These are phyloP conservation scores for Nepenthes mirabilis DNA, from an alignment of 148 eudicot species.

Conservation along the genomic window DNA sequence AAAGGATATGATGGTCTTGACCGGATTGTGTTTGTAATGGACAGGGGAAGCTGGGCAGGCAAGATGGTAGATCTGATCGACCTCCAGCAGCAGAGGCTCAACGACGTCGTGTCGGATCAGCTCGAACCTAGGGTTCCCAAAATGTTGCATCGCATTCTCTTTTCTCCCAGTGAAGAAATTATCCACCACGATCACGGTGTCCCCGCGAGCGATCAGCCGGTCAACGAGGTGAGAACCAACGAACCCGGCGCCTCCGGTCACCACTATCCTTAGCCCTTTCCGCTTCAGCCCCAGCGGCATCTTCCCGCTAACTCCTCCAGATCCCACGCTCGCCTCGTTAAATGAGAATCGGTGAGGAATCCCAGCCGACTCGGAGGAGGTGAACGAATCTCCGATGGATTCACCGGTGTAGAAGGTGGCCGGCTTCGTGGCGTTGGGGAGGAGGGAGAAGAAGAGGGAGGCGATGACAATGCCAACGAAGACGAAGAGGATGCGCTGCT, in stretches of 20 bases:
- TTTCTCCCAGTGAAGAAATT: constrained; percentile 89
- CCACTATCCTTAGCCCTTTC: constrained; percentile 70
- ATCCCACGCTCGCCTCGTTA: no score
- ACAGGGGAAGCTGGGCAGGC: constrained; percentile 99
- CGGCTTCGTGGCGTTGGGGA: neutral
- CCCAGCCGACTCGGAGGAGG: constrained; percentile 23
- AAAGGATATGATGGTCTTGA: constrained; percentile 97
- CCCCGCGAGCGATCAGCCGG: constrained; percentile 62
- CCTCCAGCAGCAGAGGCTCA: constrained; percentile 76
- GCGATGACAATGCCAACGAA: constrained; percentile 59
- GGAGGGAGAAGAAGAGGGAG: constrained; percentile 38
- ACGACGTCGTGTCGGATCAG: constrained; percentile 93
- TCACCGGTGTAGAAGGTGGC: constrained; percentile 1
- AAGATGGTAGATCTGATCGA: constrained; percentile 91
- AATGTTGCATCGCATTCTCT: constrained; percentile 81
- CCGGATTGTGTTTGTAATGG: constrained; percentile 90
- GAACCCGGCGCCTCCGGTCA: constrained; percentile 90
- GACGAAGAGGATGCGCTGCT: constrained; percentile 66
- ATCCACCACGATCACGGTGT: constrained; percentile 86
- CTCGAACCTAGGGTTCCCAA: constrained; percentile 84
- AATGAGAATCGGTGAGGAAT: neutral
- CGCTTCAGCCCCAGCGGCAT: constrained; percentile 63
- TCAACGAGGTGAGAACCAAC: constrained; percentile 88
- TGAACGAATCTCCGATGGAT: constrained; percentile 10
- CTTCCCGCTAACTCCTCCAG: constrained; percentile 26